Conservation (phyloP, 2,329 filamentous ascomycete species). For the Cordyceps farinosa region DNA sequence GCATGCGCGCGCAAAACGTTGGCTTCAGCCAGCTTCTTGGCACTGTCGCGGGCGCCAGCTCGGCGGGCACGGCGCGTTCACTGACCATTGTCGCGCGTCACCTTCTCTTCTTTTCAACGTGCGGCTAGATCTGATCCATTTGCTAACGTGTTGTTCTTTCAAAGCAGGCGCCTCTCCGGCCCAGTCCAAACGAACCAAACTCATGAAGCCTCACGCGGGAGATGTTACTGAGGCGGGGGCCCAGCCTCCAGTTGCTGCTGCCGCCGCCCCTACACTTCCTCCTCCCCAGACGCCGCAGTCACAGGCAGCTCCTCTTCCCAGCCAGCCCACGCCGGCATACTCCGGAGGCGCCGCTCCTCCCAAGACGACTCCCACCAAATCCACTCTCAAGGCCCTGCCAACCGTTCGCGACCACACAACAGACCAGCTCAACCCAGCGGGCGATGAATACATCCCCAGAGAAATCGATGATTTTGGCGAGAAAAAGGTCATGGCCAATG, state of each 20-base stretch:
- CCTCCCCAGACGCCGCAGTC: slow-evolving; percentile 56
- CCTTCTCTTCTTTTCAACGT: background rate
- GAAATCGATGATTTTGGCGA: slow-evolving; percentile 92
- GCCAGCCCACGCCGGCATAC: slow-evolving; percentile 40
- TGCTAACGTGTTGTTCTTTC: slow-evolving; percentile 28
- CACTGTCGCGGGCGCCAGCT: background rate
- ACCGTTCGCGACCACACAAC: slow-evolving; percentile 97
- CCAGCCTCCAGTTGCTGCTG: slow-evolving; percentile 38
- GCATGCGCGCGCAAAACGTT: background rate
- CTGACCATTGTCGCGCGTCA: background rate
- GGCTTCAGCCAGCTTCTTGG: background rate
- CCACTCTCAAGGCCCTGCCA: slow-evolving; percentile 86
- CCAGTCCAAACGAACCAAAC: slow-evolving; percentile 26
- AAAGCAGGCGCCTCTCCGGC: slow-evolving; percentile 45
- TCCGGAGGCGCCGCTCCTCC: slow-evolving; percentile 52
- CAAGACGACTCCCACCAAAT: slow-evolving; percentile 77
- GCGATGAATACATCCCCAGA: slow-evolving; percentile 91
- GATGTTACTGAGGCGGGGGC: slow-evolving; percentile 55
- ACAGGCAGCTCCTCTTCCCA: slow-evolving; percentile 44
- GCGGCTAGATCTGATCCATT: background rate
- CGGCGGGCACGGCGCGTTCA: background rate
- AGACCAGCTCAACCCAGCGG: slow-evolving; percentile 82
- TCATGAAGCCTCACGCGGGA: slow-evolving; percentile 57
- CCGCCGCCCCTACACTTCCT: slow-evolving; percentile 38
- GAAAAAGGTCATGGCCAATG: slow-evolving; percentile 84